Evolutionary conservation across 805 yeast genomes (phyloP).

Genomic region (Metschnikowia baotianmanensis): DNA sequence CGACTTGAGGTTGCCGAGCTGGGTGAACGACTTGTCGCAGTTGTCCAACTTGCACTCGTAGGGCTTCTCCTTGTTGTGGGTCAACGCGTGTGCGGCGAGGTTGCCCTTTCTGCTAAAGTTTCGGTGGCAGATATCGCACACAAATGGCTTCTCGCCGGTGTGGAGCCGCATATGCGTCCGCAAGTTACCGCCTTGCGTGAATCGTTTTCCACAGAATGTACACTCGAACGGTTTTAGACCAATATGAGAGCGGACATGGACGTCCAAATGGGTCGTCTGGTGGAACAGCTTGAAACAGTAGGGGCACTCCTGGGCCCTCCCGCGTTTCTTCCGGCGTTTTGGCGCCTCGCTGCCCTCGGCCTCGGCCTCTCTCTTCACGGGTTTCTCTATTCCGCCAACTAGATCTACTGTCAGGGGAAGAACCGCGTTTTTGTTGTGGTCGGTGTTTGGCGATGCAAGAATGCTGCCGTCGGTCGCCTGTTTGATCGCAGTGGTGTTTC

Average conservation of each 20-base stretch:
- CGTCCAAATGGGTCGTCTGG: constrained; percentile 89
- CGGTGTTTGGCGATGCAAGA: constrained; percentile 39
- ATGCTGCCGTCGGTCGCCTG: constrained; percentile 71
- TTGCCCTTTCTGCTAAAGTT: constrained; percentile 89
- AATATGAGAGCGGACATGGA: constrained; percentile 82
- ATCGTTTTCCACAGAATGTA: constrained; percentile 71
- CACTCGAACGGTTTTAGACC: constrained; percentile 85
- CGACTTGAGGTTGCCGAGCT: constrained; percentile 87
- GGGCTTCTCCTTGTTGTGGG: constrained; percentile 79
- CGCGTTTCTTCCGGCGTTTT: constrained; percentile 22
- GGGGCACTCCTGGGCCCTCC: constrained; percentile 65
- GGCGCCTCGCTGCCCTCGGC: constrained; percentile 21
- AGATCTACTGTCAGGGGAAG: constrained; percentile 58
- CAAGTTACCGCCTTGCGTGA: constrained; percentile 88
- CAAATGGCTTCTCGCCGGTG: constrained; percentile 90
- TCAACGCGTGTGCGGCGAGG: constrained; percentile 79
- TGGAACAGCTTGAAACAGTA: constrained; percentile 79
- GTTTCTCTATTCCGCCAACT: constrained; percentile 80
- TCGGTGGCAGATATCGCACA: constrained; percentile 72
- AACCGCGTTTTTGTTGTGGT: constrained; percentile 30
- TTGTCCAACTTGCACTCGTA: constrained; percentile 75
- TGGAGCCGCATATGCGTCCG: constrained; percentile 83
- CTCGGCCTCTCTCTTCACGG: constrained; percentile 20
- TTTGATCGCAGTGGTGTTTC: constrained; percentile 60
- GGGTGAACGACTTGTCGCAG: constrained; percentile 85